Conservation (phyloP, 495 filamentous ascomycete genomes). For the Aspergillus diversus region DNA sequence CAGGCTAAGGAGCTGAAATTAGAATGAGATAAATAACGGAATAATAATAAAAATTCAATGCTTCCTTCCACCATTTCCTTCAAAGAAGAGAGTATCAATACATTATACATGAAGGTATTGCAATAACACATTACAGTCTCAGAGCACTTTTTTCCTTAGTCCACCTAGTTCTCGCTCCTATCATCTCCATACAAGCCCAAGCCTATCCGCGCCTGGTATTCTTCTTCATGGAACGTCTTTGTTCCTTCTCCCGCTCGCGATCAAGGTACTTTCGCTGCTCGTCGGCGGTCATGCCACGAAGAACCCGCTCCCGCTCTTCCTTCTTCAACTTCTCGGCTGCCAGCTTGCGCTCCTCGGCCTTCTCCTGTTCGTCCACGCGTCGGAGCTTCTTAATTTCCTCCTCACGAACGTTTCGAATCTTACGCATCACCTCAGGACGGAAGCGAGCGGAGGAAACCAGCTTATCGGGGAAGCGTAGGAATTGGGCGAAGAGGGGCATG, state of each 20-base stretch:
- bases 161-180: constrained; percentile 1
- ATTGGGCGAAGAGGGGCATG: constrained; percentile 77
- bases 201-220: constrained; percentile 53
- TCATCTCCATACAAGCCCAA: constrained; percentile 5
- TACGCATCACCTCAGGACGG: constrained; percentile 86
- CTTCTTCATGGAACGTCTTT: constrained; percentile 74
- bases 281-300: constrained; percentile 84
- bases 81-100: constrained; percentile 30
- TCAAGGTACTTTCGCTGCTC: constrained; percentile 96
- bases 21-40: too few relatives aligned
- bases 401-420: constrained; percentile 78
- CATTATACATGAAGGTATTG: constrained; percentile 32
- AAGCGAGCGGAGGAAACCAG: constrained; percentile 79
- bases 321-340: constrained; percentile 87
- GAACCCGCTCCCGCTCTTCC: constrained; percentile 82
- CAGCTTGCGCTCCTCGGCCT: constrained; percentile 81
- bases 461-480: constrained; percentile 80
- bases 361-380: constrained; percentile 85
- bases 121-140: constrained; percentile 18
- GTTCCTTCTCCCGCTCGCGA: constrained; percentile 82
- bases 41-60: not conserved
- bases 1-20: too few relatives aligned
- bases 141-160: constrained; percentile 22
- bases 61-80: constrained; percentile 5
- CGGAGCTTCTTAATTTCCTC: constrained; percentile 79